phyloP scores from a whole-genome alignment of 345 rosid genomes.

The Eucalyptus polyanthemos region DNA sequence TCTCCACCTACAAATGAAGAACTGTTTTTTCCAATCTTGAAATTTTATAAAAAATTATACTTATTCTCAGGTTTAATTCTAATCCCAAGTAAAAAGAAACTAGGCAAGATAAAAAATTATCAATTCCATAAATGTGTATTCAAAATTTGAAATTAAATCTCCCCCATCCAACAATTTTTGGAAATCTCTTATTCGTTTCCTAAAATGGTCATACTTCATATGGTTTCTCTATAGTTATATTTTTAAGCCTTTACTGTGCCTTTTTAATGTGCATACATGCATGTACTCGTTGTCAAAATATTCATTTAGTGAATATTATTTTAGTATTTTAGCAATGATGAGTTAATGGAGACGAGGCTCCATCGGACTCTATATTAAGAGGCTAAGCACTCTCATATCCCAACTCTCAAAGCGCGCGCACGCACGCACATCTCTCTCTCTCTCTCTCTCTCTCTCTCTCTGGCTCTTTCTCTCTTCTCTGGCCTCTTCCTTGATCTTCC shows the following conservation, averaged over 20 bases:
- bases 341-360: not conserved
- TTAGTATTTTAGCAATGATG: not conserved
- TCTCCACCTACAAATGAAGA: not conserved
- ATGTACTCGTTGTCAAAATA: not conserved
- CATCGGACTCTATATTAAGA: slow-evolving; percentile 10
- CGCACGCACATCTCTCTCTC: not conserved
- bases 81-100: not conserved
- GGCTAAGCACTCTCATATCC: not conserved
- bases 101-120: not conserved
- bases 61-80: not conserved
- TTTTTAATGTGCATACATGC: not conserved
- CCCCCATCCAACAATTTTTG: not conserved
- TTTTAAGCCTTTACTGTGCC: not conserved
- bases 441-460: not conserved
- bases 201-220: not conserved
- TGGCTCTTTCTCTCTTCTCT: not conserved
- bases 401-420: not conserved
- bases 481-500: not conserved
- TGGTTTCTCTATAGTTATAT: not conserved
- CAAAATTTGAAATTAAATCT: not conserved
- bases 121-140: not conserved
- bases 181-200: not conserved
- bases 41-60: not conserved
- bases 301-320: not conserved
- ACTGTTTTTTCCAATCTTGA: not conserved